Evolutionary conservation across 179 eudicot genomes (phyloP).

Genomic region (Silene coronaria): DNA sequence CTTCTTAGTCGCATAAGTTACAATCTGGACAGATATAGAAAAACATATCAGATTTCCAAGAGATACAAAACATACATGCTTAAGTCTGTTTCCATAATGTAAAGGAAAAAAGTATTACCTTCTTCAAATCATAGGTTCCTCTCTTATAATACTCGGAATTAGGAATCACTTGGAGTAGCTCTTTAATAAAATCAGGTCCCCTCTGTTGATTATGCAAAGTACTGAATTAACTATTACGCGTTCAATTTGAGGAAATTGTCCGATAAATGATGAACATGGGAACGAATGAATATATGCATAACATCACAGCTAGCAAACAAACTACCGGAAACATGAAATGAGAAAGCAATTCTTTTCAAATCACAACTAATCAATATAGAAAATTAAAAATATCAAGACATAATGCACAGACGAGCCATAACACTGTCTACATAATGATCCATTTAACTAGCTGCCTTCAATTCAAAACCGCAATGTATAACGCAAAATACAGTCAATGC

Average conservation of each 20-base stretch:
- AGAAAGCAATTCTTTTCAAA: background rate
- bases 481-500: background rate
- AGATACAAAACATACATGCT: background rate
- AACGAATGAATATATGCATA: background rate
- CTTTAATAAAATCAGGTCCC: slow-evolving; percentile 81
- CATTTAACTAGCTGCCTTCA: background rate
- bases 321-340: background rate
- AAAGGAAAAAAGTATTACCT: slow-evolving; percentile 37
- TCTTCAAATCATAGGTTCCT: slow-evolving; percentile 93
- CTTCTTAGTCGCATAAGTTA: slow-evolving; percentile 71
- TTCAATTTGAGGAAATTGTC: background rate
- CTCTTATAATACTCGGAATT: slow-evolving; percentile 78
- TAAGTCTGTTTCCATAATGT: background rate
- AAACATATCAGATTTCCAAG: slow-evolving; percentile 12
- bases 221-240: slow-evolving; percentile 1
- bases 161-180: slow-evolving; percentile 70
- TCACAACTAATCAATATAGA: no score
- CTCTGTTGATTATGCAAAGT: slow-evolving; percentile 41
- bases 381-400: no score
- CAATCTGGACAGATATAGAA: slow-evolving; percentile 45
- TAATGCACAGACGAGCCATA: background rate
- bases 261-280: background rate
- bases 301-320: background rate
- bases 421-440: background rate
- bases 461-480: background rate